Evolutionary conservation across 2,329 filamentous ascomycete genomes (phyloP).

Genomic region (Penicillium thymicola): DNA sequence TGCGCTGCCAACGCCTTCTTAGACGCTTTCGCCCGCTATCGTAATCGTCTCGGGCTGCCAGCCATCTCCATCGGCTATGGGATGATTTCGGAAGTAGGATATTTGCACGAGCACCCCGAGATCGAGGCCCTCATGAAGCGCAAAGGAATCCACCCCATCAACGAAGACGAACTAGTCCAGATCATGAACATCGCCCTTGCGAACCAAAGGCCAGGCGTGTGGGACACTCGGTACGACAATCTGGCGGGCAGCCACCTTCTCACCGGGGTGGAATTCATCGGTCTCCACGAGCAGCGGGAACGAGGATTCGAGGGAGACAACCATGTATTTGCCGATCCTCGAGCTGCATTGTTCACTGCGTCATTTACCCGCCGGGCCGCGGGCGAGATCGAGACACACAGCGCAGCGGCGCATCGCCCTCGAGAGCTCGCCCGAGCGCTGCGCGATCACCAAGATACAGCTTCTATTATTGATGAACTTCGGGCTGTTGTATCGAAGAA

Average conservation of each 20-base stretch:
- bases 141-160: conserved; percentile 37
- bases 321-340: conserved; percentile 5
- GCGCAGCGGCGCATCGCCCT: background rate
- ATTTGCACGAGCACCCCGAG: conserved; percentile 31
- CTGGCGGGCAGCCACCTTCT: conserved; percentile 4
- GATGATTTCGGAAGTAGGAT: conserved; percentile 40
- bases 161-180: conserved; percentile 33
- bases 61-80: conserved; percentile 32
- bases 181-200: conserved; percentile 8
- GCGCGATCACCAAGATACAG: background rate
- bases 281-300: background rate
- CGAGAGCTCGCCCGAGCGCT: background rate
- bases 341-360: background rate
- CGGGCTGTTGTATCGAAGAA: background rate
- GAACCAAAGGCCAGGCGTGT: background rate
- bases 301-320: conserved; percentile 9
- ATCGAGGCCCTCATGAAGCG: conserved; percentile 37
- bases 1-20: conserved; percentile 35
- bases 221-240: background rate
- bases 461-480: background rate
- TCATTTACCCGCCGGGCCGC: background rate
- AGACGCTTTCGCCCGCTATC: conserved; percentile 33
- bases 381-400: background rate
- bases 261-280: background rate
- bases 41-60: conserved; percentile 27